Evolutionary conservation across 805 yeast genomes (phyloP), one percentile per base, ranked within the genome.

Genomic region (Pichia nakasei): DNA sequence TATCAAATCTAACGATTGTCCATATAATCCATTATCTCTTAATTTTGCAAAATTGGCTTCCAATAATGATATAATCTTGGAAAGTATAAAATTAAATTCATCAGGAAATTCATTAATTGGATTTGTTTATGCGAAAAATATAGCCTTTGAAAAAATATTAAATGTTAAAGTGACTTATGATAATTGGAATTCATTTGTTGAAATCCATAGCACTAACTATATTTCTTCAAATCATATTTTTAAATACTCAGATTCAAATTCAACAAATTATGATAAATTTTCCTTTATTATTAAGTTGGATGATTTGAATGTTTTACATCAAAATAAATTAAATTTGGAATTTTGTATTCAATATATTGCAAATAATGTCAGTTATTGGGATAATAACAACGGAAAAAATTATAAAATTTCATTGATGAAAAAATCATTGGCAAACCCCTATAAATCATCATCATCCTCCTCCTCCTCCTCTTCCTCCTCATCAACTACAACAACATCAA

Each of bases 111-210:
- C 70, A 37, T 59, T 70, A 33, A 58, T 60, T 44, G 75, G 75
- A 0, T 60, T 64, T 40, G 60, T 68, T 22, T 65, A 60, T 45
- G 73, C 66, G 21, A 55, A 58, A 36, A 70, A 70, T 50, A 12
- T 66, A 20, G 51, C 67, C 0, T 70, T 62, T 52, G 63, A 66
- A 42, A 70, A 70, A 52, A 59, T 58, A 41, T 60, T 70, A 37
- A 56, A 61, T 32, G 53, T 78, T 31, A 76, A 74, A 52, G 58
- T 76, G 46, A 69, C 82, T 4, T 59, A 66, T 43, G 73, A 78
- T 59, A 57, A 66, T 45, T 79, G 75, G 75, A 63, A 66, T 40
- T 50, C 53, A 17, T 58, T 53, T 41, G 43, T 55, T 26, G 64
- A 61, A 40, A 53, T 63, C 42, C 62, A 58, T 22, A 57, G 53